A percentile compares a stretch with the other conserved stretches of the same genome.
Evolutionary conservation across 805 yeast species (phyloP).

Genomic region (Kodamaea hsintzibuensis): DNA sequence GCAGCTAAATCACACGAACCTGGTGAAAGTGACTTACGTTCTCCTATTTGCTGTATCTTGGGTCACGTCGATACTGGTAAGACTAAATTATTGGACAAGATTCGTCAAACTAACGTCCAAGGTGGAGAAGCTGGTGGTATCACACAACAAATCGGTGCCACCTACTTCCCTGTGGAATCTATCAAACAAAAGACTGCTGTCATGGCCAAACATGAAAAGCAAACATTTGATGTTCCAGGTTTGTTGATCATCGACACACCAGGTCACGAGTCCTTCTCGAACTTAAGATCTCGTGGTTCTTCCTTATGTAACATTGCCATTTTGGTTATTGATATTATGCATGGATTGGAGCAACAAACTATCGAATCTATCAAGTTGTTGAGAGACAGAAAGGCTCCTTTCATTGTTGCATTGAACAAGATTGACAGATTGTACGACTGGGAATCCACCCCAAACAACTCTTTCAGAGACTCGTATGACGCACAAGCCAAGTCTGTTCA

Average conservation of each 20-base stretch:
- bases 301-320: constrained; percentile 99
- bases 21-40: constrained; percentile 69
- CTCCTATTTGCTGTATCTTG: constrained; percentile 98
- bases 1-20: constrained; percentile 18
- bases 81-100: constrained; percentile 92
- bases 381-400: constrained; percentile 97
- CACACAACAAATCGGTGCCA: constrained; percentile 99
- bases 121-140: constrained; percentile 99
- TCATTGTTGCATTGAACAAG: constrained; percentile 94
- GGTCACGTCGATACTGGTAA: constrained; percentile 99
- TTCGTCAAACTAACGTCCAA: constrained; percentile 98
- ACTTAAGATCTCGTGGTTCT: constrained; percentile 97
- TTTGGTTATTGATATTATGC: constrained; percentile 97
- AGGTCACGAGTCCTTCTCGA: constrained; percentile 99
- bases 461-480: constrained; percentile 91
- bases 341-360: constrained; percentile 98
- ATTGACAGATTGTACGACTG: constrained; percentile 97
- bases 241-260: constrained; percentile 96
- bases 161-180: constrained; percentile 96
- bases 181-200: constrained; percentile 88
- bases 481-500: constrained; percentile 83
- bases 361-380: constrained; percentile 88
- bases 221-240: constrained; percentile 94
- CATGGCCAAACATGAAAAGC: constrained; percentile 84
- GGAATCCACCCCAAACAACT: constrained; percentile 86